Evolutionary conservation across 768 basidiomycete genomes (phyloP).

Genomic region (Kwoniella sp.): DNA sequence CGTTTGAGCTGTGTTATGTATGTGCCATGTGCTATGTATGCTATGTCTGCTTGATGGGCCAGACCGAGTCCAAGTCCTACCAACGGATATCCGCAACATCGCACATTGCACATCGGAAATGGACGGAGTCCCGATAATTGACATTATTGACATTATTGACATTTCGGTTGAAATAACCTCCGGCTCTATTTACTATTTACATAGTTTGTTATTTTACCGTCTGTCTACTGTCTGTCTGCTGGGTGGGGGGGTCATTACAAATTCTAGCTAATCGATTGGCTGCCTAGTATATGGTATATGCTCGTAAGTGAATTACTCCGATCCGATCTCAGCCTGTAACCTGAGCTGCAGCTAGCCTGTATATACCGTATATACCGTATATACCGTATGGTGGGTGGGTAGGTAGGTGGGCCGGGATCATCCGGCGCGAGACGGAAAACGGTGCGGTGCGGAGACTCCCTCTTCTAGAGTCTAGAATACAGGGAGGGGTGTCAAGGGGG

Average conservation of each 20-base stretch:
- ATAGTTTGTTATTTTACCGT: too few relatives aligned
- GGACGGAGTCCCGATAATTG: constrained; percentile 1
- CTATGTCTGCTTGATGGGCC: too few relatives aligned
- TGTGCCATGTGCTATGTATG: too few relatives aligned
- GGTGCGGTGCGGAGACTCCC: background rate
- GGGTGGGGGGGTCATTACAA: background rate
- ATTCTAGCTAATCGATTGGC: background rate
- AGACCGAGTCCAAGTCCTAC: too few relatives aligned
- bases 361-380: background rate
- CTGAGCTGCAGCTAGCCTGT: too few relatives aligned
- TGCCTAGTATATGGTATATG: background rate
- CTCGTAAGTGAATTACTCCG: background rate
- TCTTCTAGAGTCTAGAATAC: background rate
- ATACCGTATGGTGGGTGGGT: too few relatives aligned
- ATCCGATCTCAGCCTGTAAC: background rate
- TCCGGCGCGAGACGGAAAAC: background rate
- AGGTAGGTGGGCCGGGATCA: too few relatives aligned
- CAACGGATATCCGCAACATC: too few relatives aligned
- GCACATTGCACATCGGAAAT: background rate
- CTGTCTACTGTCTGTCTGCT: too few relatives aligned
- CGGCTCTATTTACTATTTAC: background rate
- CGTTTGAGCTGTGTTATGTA: too few relatives aligned
- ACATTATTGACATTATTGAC: too few relatives aligned
- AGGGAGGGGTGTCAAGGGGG: background rate
- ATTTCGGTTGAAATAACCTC: constrained; percentile 1